Percentiles rank a stretch among this genome's conserved stretches.
Evolutionary conservation across 352 stramenopile genomes (phyloP).

Genomic region (Phytopythium montanum): DNA sequence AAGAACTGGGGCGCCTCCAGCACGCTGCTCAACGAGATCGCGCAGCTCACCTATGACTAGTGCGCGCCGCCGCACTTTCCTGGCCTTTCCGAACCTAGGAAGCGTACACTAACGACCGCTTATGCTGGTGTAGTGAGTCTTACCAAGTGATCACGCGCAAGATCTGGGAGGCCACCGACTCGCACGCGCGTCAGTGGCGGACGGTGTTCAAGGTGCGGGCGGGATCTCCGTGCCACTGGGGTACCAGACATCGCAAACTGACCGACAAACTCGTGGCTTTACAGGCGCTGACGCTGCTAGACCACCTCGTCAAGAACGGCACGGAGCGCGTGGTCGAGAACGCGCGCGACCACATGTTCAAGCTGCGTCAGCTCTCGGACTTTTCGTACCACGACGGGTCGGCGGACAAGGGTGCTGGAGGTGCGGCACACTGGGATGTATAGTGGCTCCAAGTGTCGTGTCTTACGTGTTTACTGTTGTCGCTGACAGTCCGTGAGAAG

Average conservation of each 20-base stretch:
- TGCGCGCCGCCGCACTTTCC: no score
- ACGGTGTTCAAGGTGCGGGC: constrained; percentile 93
- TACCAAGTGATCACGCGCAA: constrained; percentile 90
- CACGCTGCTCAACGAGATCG: constrained; percentile 97
- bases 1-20: constrained; percentile 99
- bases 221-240: no score
- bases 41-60: constrained; percentile 96
- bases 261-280: no score
- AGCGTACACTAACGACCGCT: not conserved
- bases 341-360: constrained; percentile 93
- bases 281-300: constrained; percentile 89
- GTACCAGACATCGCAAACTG: no score
- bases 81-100: not conserved
- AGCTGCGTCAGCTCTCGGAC: constrained; percentile 80
- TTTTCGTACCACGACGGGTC: constrained; percentile 89
- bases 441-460: not conserved
- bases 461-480: not conserved
- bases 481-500: constrained; percentile 77
- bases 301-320: constrained; percentile 98
- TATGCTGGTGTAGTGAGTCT: constrained; percentile 55
- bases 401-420: constrained; percentile 80
- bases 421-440: constrained; percentile 17
- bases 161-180: constrained; percentile 95
- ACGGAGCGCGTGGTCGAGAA: constrained; percentile 98
- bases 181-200: constrained; percentile 90